These are phyloP conservation scores for Penicillium freii DNA, from an alignment of 2,329 filamentous ascomycete species.

Conservation along the genomic window DNA sequence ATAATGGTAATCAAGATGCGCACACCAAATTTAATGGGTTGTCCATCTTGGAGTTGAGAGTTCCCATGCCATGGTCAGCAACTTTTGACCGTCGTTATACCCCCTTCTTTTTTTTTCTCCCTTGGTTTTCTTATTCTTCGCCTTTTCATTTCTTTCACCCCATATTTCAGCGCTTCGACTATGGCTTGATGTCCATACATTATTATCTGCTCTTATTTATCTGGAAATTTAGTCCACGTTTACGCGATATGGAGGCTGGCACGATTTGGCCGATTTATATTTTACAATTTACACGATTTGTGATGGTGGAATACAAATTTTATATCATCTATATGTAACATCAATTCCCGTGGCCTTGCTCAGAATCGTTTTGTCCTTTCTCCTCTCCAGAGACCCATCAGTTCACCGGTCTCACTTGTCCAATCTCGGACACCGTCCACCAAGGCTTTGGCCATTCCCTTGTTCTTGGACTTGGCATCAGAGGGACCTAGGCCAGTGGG, in stretches of 20 bases:
- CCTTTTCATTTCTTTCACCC: not conserved
- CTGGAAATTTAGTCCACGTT: not conserved
- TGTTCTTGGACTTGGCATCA: conserved; percentile 49
- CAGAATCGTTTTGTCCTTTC: conserved; percentile 53
- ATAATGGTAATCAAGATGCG: conserved; percentile 36
- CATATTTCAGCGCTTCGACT: conserved; percentile 4
- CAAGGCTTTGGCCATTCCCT: conserved; percentile 62
- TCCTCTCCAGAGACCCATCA: conserved; percentile 62
- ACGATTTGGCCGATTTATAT: not conserved
- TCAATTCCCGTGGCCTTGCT: not conserved
- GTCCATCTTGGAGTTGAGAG: conserved; percentile 13
- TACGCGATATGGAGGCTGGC: conserved; percentile 1
- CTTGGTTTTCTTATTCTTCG: conserved; percentile 8
- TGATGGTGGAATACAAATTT: not conserved
- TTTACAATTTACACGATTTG: conserved; percentile 1
- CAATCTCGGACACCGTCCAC: conserved; percentile 60
- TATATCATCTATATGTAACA: conserved; percentile 8
- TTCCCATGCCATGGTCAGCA: conserved; percentile 10
- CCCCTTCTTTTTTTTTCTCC: conserved; percentile 11
- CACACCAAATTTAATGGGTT: conserved; percentile 8
- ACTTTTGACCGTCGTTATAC: conserved; percentile 17
- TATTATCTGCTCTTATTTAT: conserved; percentile 1
- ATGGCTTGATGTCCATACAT: conserved; percentile 10
- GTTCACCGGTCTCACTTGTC: conserved; percentile 60
- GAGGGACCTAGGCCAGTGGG: conserved; percentile 26